These are phyloP conservation scores for Pleurotus sapidus DNA, from an alignment of 768 basidiomycete genomes.

Conservation along the genomic window DNA sequence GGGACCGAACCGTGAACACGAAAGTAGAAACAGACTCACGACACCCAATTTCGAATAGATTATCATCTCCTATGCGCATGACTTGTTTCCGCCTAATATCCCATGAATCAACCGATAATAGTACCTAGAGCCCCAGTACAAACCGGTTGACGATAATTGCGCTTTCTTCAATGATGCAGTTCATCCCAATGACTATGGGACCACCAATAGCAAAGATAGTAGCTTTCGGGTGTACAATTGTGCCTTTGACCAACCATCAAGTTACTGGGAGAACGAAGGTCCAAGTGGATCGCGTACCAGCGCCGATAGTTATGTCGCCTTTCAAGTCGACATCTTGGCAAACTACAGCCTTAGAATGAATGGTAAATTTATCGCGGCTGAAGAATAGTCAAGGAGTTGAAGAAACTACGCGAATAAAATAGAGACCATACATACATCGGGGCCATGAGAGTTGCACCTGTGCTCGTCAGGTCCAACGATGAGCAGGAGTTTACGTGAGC, in stretches of 20 bases:
- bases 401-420: too few species aligned
- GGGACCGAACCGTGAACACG: too few species aligned
- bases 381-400: too few species aligned
- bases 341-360: conserved; percentile 88
- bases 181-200: conserved; percentile 84
- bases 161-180: conserved; percentile 90
- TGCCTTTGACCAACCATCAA: conserved; percentile 40
- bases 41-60: conserved; percentile 92
- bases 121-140: conserved; percentile 2
- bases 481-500: too few species aligned
- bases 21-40: conserved; percentile 48
- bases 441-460: too few species aligned
- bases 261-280: background rate
- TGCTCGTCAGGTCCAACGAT: too few species aligned
- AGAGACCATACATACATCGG: too few species aligned
- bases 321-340: conserved; percentile 94
- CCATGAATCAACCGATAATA: background rate
- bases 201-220: conserved; percentile 91
- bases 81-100: conserved; percentile 65
- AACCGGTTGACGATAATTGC: conserved; percentile 88
- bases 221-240: conserved; percentile 91
- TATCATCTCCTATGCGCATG: conserved; percentile 92
- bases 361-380: conserved; percentile 86
- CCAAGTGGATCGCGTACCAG: conserved; percentile 44
- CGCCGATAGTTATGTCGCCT: conserved; percentile 91